phyloP scores from a whole-genome alignment of 129 eudicot species.

The Glebionis coronaria region DNA sequence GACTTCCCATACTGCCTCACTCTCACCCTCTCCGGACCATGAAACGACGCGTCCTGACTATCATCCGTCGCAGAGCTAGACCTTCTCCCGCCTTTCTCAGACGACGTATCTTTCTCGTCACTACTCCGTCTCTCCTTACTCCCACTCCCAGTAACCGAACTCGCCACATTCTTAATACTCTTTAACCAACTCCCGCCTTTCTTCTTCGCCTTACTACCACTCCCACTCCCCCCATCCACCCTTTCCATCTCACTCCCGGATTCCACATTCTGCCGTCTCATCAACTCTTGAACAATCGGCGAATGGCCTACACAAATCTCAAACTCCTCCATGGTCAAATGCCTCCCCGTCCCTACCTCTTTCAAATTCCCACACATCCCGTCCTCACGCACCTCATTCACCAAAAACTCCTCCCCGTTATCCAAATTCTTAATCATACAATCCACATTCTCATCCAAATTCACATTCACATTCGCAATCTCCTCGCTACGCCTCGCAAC shows the following conservation, averaged over 20 bases:
- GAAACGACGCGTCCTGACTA: slow-evolving; percentile 85
- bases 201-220: slow-evolving; percentile 62
- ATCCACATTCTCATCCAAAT: slow-evolving; percentile 37
- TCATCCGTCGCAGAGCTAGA: slow-evolving; percentile 98
- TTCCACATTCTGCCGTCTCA: slow-evolving; percentile 95
- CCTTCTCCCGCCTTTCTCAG: slow-evolving; percentile 92
- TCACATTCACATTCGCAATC: slow-evolving; percentile 33
- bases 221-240: slow-evolving; percentile 40
- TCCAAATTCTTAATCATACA: slow-evolving; percentile 87
- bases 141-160: slow-evolving; percentile 69
- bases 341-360: slow-evolving; percentile 86
- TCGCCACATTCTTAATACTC: slow-evolving; percentile 80
- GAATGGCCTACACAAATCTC: slow-evolving; percentile 93
- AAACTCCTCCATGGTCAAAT: slow-evolving; percentile 89
- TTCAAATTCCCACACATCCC: slow-evolving; percentile 77
- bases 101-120: slow-evolving; percentile 92
- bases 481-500: slow-evolving; percentile 35
- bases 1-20: slow-evolving; percentile 89
- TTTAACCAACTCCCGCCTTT: slow-evolving; percentile 68
- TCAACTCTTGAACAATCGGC: slow-evolving; percentile 87
- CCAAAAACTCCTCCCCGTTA: slow-evolving; percentile 95
- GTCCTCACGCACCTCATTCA: slow-evolving; percentile 82
- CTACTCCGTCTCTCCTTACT: slow-evolving; percentile 78
- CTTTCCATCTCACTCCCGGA: slow-evolving; percentile 42
- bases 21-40: slow-evolving; percentile 86